A percentile compares a stretch with the other conserved stretches of the same genome.
Conservation (phyloP, 176 grass and related monocot genomes). For the Avena insularis region DNA sequence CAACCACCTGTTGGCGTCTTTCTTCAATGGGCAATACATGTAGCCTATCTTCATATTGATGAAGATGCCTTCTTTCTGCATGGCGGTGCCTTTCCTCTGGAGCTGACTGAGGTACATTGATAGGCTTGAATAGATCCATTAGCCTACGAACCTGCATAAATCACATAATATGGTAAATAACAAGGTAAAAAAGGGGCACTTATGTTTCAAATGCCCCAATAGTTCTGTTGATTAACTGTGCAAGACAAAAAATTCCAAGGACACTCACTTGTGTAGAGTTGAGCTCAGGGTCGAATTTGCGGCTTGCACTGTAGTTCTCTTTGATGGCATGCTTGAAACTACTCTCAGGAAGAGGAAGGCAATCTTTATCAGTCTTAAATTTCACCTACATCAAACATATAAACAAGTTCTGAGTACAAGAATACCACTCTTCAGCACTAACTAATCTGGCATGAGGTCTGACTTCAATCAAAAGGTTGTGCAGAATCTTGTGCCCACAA, state of each 20-base stretch:
- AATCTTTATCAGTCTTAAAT: constrained; percentile 70
- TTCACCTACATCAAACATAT: constrained; percentile 53
- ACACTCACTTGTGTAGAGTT: constrained; percentile 64
- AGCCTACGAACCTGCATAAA: constrained; percentile 63
- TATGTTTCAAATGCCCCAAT: neutral
- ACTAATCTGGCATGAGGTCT: constrained; percentile 12
- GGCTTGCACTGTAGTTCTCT: constrained; percentile 68
- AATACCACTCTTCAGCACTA: constrained; percentile 26
- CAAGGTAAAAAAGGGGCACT: constrained; percentile 21
- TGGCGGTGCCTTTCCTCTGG: constrained; percentile 35
- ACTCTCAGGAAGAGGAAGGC: constrained; percentile 66
- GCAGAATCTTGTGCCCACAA: neutral
- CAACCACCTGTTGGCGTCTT: constrained; percentile 32
- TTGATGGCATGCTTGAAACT: constrained; percentile 72
- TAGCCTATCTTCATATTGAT: constrained; percentile 43
- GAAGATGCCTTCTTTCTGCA: constrained; percentile 38
- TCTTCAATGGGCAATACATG: constrained; percentile 39
- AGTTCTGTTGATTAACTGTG: constrained; percentile 28
- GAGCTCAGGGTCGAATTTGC: constrained; percentile 66
- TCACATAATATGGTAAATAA: constrained; percentile 27
- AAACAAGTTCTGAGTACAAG: constrained; percentile 21
- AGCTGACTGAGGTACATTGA: constrained; percentile 40
- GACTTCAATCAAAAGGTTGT: neutral
- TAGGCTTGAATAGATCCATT: constrained; percentile 50
- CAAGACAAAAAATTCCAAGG: constrained; percentile 7